A percentile compares a stretch with the other conserved stretches of the same genome.
These are phyloP conservation scores for Hericium rajendrae DNA, from an alignment of 768 basidiomycete species.

Conservation along the genomic window DNA sequence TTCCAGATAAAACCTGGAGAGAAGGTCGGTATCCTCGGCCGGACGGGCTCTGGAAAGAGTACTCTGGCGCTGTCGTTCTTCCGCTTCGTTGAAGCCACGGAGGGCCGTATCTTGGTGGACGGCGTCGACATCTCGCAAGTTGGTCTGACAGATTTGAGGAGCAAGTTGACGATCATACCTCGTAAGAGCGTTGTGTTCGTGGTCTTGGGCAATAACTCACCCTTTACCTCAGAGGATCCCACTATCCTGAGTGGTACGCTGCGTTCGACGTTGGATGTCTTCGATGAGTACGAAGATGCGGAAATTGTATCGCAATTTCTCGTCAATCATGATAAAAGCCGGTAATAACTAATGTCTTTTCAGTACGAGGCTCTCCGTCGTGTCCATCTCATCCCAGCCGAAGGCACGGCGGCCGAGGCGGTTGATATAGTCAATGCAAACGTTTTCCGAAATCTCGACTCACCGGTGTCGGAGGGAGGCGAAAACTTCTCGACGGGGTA, in stretches of 20 bases:
- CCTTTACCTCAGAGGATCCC: conserved; percentile 59
- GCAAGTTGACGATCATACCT: conserved; percentile 66
- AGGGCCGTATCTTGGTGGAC: conserved; percentile 68
- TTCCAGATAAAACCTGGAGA: conserved; percentile 68
- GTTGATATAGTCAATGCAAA: conserved; percentile 53
- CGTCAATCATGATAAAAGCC: neutral
- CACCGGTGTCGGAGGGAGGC: conserved; percentile 69
- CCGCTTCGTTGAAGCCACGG: conserved; percentile 80
- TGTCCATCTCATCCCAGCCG: conserved; percentile 65
- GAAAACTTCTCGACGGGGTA: conserved; percentile 87
- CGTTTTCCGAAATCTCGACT: conserved; percentile 69
- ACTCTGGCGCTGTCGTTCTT: conserved; percentile 81
- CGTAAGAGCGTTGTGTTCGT: conserved; percentile 32
- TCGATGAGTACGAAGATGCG: conserved; percentile 74
- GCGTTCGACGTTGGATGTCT: conserved; percentile 76
- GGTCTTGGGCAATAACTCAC: neutral
- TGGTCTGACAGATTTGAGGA: conserved; percentile 75
- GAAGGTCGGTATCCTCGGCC: conserved; percentile 71
- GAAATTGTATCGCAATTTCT: conserved; percentile 52
- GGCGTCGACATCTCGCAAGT: conserved; percentile 71
- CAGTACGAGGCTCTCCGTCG: conserved; percentile 80
- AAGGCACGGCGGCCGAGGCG: conserved; percentile 37
- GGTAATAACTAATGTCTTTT: neutral
- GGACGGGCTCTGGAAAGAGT: conserved; percentile 65
- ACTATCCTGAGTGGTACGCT: conserved; percentile 78